phyloP scores from a whole-genome alignment of 257 asterid genomes.

The Jasminum sambac region DNA sequence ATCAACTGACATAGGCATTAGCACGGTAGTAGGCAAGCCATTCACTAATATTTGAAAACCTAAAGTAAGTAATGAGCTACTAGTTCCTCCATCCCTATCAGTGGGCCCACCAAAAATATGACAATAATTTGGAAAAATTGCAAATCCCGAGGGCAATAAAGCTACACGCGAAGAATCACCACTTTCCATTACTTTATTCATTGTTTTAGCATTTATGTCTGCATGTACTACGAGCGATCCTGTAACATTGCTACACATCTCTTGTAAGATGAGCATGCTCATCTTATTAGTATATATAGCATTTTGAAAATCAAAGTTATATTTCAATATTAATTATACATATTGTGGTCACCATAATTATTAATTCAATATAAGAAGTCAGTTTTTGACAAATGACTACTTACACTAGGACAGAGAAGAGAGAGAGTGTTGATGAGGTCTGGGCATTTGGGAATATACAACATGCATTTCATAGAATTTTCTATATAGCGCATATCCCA shows the following conservation, averaged over 20 bases:
- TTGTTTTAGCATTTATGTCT: slow-evolving; percentile 47
- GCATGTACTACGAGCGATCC: slow-evolving; percentile 73
- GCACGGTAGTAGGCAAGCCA: slow-evolving; percentile 52
- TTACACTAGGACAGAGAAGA: slow-evolving; percentile 61
- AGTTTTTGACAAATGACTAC: slow-evolving; percentile 18
- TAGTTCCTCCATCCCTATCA: not conserved
- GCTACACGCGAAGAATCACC: slow-evolving; percentile 62
- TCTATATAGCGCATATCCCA: slow-evolving; percentile 80
- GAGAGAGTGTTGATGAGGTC: slow-evolving; percentile 57
- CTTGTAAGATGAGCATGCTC: slow-evolving; percentile 65
- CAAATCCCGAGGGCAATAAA: slow-evolving; percentile 77
- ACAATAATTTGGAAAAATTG: slow-evolving; percentile 58
- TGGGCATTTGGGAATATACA: slow-evolving; percentile 63
- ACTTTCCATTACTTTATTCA: slow-evolving; percentile 59
- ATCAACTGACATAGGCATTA: slow-evolving; percentile 59
- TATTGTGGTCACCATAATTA: not conserved
- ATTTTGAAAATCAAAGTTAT: slow-evolving; percentile 37
- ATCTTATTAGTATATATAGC: slow-evolving; percentile 5
- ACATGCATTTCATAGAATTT: slow-evolving; percentile 57
- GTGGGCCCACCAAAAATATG: slow-evolving; percentile 25
- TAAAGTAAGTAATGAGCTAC: slow-evolving; percentile 64
- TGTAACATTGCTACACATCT: slow-evolving; percentile 47
- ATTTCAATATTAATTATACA: not conserved
- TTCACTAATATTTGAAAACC: slow-evolving; percentile 73
- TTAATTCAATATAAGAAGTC: too few species aligned